A percentile compares a stretch with the other conserved stretches of the same genome.
phyloP scores from a whole-genome alignment of 2,329 filamentous ascomycete species.

The Cladosporium sp. region DNA sequence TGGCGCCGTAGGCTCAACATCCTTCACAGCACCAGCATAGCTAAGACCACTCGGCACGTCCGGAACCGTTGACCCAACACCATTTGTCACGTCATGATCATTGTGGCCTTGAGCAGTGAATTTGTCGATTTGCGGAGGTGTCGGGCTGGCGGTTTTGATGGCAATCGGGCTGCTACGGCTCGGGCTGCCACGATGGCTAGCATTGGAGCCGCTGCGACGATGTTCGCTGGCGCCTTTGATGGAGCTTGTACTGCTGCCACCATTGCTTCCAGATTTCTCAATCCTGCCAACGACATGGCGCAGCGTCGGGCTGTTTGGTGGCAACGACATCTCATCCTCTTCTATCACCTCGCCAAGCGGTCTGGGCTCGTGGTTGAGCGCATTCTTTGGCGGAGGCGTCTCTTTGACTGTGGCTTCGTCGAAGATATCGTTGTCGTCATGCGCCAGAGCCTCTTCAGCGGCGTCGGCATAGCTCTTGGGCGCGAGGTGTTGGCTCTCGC shows the following conservation, averaged over 20 bases:
- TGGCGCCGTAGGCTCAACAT: constrained; percentile 12
- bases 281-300: constrained; percentile 21
- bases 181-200: background rate
- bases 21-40: constrained; percentile 19
- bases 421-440: constrained; percentile 26
- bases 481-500: constrained; percentile 40
- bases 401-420: constrained; percentile 38
- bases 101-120: constrained; percentile 19
- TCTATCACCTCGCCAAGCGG: constrained; percentile 38
- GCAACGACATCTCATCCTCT: constrained; percentile 29
- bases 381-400: constrained; percentile 30
- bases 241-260: background rate
- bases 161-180: background rate
- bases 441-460: constrained; percentile 34
- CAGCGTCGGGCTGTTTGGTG: constrained; percentile 34
- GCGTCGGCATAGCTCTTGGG: constrained; percentile 49
- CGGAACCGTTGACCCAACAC: constrained; percentile 22
- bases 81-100: constrained; percentile 29
- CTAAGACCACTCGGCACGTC: constrained; percentile 21
- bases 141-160: constrained; percentile 3
- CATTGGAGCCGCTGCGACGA: background rate
- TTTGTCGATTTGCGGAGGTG: constrained; percentile 15
- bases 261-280: constrained; percentile 6
- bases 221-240: constrained; percentile 10
- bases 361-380: constrained; percentile 31